phyloP scores from a whole-genome alignment of 2,329 filamentous ascomycete species.

The Karstenula rhodostoma region DNA sequence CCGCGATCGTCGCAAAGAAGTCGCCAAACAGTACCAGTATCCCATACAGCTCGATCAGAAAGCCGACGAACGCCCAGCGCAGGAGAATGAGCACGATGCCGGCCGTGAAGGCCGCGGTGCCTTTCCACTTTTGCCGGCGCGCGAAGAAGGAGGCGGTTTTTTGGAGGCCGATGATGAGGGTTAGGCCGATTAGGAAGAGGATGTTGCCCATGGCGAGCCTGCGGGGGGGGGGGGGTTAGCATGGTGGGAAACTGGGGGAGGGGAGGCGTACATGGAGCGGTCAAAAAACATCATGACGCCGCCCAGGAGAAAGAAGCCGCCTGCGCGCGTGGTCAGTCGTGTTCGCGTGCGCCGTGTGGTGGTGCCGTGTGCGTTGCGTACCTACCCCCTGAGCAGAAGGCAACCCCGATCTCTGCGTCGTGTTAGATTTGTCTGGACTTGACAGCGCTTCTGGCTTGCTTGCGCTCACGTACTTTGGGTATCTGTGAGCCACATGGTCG shows the following conservation, averaged over 20 bases:
- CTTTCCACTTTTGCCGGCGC: constrained; percentile 88
- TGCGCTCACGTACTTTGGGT: constrained; percentile 77
- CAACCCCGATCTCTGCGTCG: constrained; percentile 85
- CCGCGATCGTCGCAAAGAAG: constrained; percentile 90
- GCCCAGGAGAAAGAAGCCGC: constrained; percentile 92
- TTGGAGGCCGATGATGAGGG: constrained; percentile 89
- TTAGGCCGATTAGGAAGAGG: constrained; percentile 95
- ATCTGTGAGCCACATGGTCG: constrained; percentile 95
- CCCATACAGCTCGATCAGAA: constrained; percentile 89
- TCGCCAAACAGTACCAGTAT: constrained; percentile 95
- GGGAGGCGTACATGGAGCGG: constrained; percentile 83
- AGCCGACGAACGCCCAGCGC: constrained; percentile 90
- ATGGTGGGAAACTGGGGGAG: constrained; percentile 17
- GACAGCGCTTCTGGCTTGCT: constrained; percentile 23
- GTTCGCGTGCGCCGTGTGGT: constrained; percentile 3
- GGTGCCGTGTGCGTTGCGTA: constrained; percentile 44
- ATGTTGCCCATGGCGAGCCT: constrained; percentile 65
- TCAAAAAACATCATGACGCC: constrained; percentile 98
- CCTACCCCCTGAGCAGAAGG: constrained; percentile 97
- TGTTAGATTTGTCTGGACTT: constrained; percentile 17
- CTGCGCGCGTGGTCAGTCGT: constrained; percentile 57
- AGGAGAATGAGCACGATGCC: constrained; percentile 87
- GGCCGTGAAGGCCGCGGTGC: constrained; percentile 84
- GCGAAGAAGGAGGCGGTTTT: constrained; percentile 96
- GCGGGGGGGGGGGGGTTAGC: constrained; percentile 3